Evolutionary conservation across 2,329 filamentous ascomycete genomes (phyloP).

Genomic region (Chrysoporthe deuterocubensis): DNA sequence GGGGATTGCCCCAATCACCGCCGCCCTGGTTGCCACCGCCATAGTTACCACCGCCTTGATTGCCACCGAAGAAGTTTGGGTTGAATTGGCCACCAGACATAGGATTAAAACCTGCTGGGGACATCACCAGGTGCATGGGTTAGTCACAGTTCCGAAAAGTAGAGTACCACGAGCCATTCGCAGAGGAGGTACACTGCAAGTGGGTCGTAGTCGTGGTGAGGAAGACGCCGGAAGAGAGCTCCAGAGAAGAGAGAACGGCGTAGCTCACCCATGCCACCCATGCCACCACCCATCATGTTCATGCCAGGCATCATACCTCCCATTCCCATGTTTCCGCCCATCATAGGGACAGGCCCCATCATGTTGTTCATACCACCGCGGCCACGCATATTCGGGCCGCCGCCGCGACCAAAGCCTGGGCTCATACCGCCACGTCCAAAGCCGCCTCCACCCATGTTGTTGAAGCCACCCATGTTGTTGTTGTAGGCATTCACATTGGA

Average conservation of each 20-base stretch:
- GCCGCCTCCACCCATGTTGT: constrained; percentile 53
- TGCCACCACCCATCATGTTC: constrained; percentile 55
- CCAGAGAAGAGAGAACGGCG: constrained; percentile 18
- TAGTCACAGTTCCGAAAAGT: constrained; percentile 28
- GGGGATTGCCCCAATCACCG: constrained; percentile 76
- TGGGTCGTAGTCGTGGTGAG: too few relatives aligned
- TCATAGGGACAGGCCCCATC: constrained; percentile 52
- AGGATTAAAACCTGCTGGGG: constrained; percentile 63
- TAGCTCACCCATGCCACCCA: constrained; percentile 56
- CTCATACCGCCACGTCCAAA: constrained; percentile 52
- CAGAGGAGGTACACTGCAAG: background rate
- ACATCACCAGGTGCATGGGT: constrained; percentile 23
- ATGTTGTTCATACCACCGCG: constrained; percentile 60
- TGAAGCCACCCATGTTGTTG: constrained; percentile 55
- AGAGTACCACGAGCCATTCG: background rate
- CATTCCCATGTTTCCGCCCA: constrained; percentile 42
- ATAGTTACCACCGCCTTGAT: constrained; percentile 59
- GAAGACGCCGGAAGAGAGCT: background rate
- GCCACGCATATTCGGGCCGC: constrained; percentile 50
- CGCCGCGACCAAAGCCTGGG: constrained; percentile 57
- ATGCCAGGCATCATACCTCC: constrained; percentile 47
- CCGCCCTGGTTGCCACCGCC: constrained; percentile 65
- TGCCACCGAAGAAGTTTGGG: constrained; percentile 69
- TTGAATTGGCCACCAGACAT: constrained; percentile 71
- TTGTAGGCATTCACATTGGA: constrained; percentile 36